A percentile compares a stretch with the other conserved stretches of the same genome.
phyloP scores from a whole-genome alignment of 2,329 filamentous ascomycete species.

The Achaetomium macrosporum region DNA sequence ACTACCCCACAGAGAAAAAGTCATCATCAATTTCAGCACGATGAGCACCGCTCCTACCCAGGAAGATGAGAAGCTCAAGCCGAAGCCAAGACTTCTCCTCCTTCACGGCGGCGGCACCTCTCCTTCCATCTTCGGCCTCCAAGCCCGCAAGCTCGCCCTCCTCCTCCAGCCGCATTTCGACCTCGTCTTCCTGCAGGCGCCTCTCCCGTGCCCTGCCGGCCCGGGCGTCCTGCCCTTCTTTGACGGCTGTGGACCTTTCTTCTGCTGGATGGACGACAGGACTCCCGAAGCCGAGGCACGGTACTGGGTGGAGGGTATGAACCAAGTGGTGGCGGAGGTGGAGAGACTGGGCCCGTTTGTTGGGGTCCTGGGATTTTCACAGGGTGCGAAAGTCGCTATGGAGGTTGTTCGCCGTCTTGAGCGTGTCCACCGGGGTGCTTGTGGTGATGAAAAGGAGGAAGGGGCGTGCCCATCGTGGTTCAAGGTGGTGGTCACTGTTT shows the following conservation, averaged over 20 bases:
- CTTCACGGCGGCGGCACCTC: slow-evolving; percentile 38
- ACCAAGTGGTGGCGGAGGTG: slow-evolving; percentile 13
- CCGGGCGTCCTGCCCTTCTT: slow-evolving; percentile 35
- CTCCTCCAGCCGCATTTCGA: slow-evolving; percentile 30
- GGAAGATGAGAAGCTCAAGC: neutral
- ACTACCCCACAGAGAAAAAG: no score
- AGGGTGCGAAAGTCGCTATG: slow-evolving; percentile 27
- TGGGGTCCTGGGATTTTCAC: slow-evolving; percentile 32
- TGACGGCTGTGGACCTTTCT: slow-evolving; percentile 31
- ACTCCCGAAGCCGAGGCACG: slow-evolving; percentile 7
- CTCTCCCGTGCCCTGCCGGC: slow-evolving; percentile 27
- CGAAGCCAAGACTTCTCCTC: slow-evolving; percentile 29
- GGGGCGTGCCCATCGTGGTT: neutral
- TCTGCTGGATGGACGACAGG: slow-evolving; percentile 29
- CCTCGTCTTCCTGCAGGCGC: slow-evolving; percentile 32
- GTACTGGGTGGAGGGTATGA: slow-evolving; percentile 1
- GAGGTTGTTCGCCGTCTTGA: slow-evolving; percentile 15
- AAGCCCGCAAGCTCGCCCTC: slow-evolving; percentile 31
- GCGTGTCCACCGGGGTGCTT: no score
- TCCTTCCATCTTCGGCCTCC: slow-evolving; percentile 33
- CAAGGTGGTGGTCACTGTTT: slow-evolving; percentile 16
- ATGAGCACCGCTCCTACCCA: no score
- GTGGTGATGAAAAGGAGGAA: neutral
- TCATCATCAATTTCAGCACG: no score
- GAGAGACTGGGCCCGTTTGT: slow-evolving; percentile 24